Evolutionary conservation across 306 rosid species (phyloP), one percentile per base, ranked within the genome.

Genomic region (Vigna angularis): DNA sequence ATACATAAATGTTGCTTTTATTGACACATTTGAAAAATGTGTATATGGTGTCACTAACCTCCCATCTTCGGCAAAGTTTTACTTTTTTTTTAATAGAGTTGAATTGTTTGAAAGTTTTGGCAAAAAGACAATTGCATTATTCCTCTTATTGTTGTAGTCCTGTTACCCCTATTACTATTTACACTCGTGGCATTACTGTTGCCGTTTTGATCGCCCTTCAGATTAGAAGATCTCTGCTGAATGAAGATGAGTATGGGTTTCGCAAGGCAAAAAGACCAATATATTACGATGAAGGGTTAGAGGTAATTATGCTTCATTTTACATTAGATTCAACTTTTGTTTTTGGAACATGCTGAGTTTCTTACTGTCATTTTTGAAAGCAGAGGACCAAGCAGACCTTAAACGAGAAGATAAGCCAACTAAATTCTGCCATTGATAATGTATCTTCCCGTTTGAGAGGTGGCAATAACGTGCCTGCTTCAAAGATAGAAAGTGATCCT

Each of bases 391-490:
- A 93, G 71, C 86, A 86, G 89, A 90, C 91, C 68, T 84, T 95
- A 84, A 93, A 90, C 76, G 94, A 85, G 67, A 95, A 95, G 83
- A 93, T 95, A 77, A 26, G 94, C 73, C 99, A 93, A 83, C 92
- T 95, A 75, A 91, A 91, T 75, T 91, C 98, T 9, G 98, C 99
- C 81, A 95, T 95, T 69, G 99, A 95, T 84, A 93, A 95, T 38
- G 94, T 95, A 65, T 92, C 96, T 79, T 93, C 98, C 11, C 98
- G 97, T 71, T 84, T 93, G 87, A 93, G 97, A 87, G 98, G 98
- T 61, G 91, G 94, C 78, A 95, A 86, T 56, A 92, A 79, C 17
- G 79, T 73, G 18, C 92, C 97, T n/a, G 51, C 69, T 20, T 86
- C 77, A 30, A 88, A 86, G 30, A 65, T 84, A 49, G 91, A 88